These are phyloP conservation scores for Pyrus hybrid DNA, from an alignment of 331 rosid species.

Conservation along the genomic window DNA sequence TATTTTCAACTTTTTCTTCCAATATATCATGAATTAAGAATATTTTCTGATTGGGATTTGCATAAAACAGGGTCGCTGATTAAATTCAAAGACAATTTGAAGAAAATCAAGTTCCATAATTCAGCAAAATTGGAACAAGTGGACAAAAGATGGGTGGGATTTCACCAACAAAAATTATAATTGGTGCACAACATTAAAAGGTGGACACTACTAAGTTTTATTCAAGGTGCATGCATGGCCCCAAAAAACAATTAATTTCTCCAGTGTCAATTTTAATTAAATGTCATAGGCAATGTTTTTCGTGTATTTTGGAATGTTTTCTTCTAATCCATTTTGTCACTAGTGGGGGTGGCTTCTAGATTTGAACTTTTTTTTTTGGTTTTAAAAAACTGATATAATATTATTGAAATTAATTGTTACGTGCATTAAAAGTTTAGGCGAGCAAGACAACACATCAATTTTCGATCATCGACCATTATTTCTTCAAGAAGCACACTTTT, in stretches of 20 bases:
- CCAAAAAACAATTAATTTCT: background rate
- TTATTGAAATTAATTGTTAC: no score
- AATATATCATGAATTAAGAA: background rate
- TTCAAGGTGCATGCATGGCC: constrained; percentile 9
- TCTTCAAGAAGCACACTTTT: no score
- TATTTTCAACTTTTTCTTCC: background rate
- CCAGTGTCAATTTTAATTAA: background rate
- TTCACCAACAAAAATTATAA: background rate
- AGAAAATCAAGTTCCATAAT: background rate
- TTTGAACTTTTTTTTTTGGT: no score
- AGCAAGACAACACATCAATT: no score
- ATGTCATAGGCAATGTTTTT: constrained; percentile 4
- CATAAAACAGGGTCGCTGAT: no score
- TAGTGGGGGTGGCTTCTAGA: background rate
- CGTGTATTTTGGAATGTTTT: background rate
- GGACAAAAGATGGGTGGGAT: background rate
- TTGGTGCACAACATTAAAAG: background rate
- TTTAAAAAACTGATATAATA: no score
- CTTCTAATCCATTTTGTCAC: background rate
- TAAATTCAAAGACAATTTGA: background rate
- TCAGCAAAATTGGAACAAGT: background rate
- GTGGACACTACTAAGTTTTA: background rate
- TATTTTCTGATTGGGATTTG: no score
- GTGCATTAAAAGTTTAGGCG: no score
- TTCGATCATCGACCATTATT: no score